phyloP scores from a whole-genome alignment of 768 basidiomycete species.

The Galerina sulciceps region DNA sequence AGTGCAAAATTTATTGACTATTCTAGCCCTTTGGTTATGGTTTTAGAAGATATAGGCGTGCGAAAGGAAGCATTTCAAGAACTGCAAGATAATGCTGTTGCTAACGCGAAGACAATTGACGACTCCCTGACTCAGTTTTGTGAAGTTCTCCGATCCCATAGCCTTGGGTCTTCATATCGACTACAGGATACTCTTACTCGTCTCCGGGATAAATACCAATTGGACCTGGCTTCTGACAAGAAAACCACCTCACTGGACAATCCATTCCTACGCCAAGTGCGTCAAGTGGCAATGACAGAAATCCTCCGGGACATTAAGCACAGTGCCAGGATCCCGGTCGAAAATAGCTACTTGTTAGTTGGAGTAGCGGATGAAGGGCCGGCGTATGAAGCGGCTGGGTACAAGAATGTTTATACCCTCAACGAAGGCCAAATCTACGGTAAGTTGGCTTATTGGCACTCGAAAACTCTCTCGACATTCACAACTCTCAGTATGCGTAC shows the following conservation, averaged over 20 bases:
- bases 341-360: slow-evolving; percentile 69
- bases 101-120: slow-evolving; percentile 60
- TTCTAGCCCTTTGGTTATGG: slow-evolving; percentile 71
- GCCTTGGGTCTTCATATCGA: slow-evolving; percentile 48
- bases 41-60: slow-evolving; percentile 78
- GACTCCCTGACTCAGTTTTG: slow-evolving; percentile 56
- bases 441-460: slow-evolving; percentile 28
- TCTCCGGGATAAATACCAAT: slow-evolving; percentile 43
- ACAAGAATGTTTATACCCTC: slow-evolving; percentile 57
- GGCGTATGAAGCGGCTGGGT: slow-evolving; percentile 55
- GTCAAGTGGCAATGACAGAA: slow-evolving; percentile 65
- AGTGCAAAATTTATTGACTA: neutral
- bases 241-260: slow-evolving; percentile 46
- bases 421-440: slow-evolving; percentile 69
- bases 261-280: slow-evolving; percentile 59
- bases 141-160: slow-evolving; percentile 50
- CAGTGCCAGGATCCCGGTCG: slow-evolving; percentile 73
- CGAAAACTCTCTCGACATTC: neutral
- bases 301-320: slow-evolving; percentile 78
- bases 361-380: slow-evolving; percentile 87
- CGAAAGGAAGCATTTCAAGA: slow-evolving; percentile 56
- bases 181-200: slow-evolving; percentile 55
- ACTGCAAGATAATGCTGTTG: slow-evolving; percentile 65
- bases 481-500: slow-evolving; percentile 55
- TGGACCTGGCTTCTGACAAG: slow-evolving; percentile 46